Evolutionary conservation across 257 asterid species (phyloP).

Genomic region (Lavandula angustifolia): DNA sequence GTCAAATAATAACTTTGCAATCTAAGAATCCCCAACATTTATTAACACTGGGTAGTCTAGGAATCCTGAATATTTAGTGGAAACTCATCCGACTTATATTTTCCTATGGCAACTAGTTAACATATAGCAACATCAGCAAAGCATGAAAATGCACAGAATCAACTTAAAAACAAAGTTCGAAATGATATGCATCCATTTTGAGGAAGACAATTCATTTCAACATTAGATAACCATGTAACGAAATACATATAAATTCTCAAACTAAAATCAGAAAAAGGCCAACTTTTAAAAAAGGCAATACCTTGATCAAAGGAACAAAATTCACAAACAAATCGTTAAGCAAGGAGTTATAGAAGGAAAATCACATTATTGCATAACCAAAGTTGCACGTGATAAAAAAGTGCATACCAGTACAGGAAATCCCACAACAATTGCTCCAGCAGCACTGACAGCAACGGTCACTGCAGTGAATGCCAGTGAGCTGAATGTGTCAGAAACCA

Average conservation of each 20-base stretch:
- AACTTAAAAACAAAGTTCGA: not conserved
- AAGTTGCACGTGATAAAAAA: not conserved
- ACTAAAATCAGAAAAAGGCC: not conserved
- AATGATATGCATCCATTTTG: not conserved
- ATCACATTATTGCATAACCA: too few relatives aligned
- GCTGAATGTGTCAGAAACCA: constrained; percentile 82
- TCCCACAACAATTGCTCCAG: constrained; percentile 93
- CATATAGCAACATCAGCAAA: not conserved
- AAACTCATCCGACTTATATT: too few relatives aligned
- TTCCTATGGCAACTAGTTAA: too few relatives aligned
- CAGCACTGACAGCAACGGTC: constrained; percentile 78
- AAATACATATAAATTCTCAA: not conserved
- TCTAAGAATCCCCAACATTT: too few relatives aligned
- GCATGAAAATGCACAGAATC: constrained; percentile 9
- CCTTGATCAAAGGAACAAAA: too few relatives aligned
- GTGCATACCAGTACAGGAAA: constrained; percentile 78
- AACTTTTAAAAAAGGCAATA: too few relatives aligned
- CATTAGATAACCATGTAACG: constrained; percentile 7
- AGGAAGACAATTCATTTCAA: too few relatives aligned
- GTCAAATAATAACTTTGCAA: not conserved
- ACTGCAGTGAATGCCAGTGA: constrained; percentile 65
- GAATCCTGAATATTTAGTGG: not conserved
- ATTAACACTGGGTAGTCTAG: not conserved
- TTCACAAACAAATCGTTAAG: too few relatives aligned
- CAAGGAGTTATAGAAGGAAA: too few relatives aligned